Base-by-base conservation (phyloP, 108 stramenopile genomes). In the Aurantiochytrium sp. region DNA sequence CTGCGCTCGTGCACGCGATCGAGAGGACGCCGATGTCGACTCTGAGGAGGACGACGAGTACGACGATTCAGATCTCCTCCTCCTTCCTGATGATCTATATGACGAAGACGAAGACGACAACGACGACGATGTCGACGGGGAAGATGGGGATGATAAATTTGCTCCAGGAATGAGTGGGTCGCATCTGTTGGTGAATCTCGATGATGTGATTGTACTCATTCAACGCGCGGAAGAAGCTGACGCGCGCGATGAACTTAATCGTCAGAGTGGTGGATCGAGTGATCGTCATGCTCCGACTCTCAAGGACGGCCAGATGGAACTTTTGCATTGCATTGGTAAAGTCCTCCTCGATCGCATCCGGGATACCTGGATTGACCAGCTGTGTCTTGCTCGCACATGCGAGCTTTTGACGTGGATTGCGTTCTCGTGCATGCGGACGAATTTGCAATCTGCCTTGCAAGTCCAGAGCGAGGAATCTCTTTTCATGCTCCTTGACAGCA, bases 251-350 rank as follows among this genome's bases (percentile, higher is more conserved):
- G 76, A 83, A 23, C 51, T 83, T 18, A 53, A 47, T 5, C 45
- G 51, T 12, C 49, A 47, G 25, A 83, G 28, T 45, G 76, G 76
- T 12, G 49, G 51, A 6, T 25, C n/a, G n/a, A 83, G 76, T 23
- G 76, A 83, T 35, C 76, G 76, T 12, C 76, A 83, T 35, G 76
- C 76, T 0, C 76, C 76, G 12, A 83, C 76, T 0, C 51, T 83
- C n/a, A 47, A 53, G 12, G 76, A 83, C 28, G 76, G 76, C 18
- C 76, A 83, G 49, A 83, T 53, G 45, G 76, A 83, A 45, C 25
- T 83, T 47, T 53, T 83, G 45, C 76, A 83, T 23, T 83, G 76
- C 76, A 83, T 83, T 12, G 76, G 76, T 3, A 83, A 83, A 35
- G 49, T 83, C 3, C 76, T 83, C 0, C 76, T 83, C 51, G 51